Evolutionary conservation across 441 rosid species (phyloP).

Genomic region (Omphalea diandra): DNA sequence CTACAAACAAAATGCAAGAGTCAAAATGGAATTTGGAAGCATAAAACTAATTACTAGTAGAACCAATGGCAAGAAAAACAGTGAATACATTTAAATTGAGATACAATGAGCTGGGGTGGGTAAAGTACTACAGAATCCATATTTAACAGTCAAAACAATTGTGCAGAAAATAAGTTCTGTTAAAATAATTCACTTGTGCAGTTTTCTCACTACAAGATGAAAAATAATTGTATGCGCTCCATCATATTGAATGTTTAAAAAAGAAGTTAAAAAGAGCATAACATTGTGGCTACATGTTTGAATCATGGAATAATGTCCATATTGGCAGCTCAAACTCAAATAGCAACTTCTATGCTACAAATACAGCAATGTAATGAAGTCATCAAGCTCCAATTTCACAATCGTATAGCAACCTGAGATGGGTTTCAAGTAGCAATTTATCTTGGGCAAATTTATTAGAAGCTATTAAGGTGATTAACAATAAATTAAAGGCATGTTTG

Average conservation of each 20-base stretch:
- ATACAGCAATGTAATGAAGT: not conserved
- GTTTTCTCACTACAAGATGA: not conserved
- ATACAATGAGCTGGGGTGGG: not conserved
- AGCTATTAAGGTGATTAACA: not conserved
- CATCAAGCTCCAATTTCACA: not conserved
- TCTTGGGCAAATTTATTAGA: not conserved
- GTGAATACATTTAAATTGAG: not conserved
- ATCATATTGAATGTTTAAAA: not conserved
- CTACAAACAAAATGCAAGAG: constrained; percentile 22
- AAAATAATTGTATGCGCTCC: not conserved
- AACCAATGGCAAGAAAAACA: not conserved
- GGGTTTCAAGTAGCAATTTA: not conserved
- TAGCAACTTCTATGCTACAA: not conserved
- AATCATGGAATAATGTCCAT: not conserved
- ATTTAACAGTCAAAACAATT: not conserved
- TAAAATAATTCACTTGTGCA: not conserved
- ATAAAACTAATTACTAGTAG: not conserved
- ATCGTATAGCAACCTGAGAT: not conserved
- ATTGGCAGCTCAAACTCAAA: not conserved
- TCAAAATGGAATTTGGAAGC: not conserved
- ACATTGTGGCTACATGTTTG: not conserved
- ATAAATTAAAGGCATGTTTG: not conserved
- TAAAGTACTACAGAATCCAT: not conserved
- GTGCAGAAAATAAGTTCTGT: not conserved
- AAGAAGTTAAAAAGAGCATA: not conserved